Evolutionary conservation across 495 filamentous ascomycete genomes (phyloP).

Genomic region (Tetracladium setigerum): DNA sequence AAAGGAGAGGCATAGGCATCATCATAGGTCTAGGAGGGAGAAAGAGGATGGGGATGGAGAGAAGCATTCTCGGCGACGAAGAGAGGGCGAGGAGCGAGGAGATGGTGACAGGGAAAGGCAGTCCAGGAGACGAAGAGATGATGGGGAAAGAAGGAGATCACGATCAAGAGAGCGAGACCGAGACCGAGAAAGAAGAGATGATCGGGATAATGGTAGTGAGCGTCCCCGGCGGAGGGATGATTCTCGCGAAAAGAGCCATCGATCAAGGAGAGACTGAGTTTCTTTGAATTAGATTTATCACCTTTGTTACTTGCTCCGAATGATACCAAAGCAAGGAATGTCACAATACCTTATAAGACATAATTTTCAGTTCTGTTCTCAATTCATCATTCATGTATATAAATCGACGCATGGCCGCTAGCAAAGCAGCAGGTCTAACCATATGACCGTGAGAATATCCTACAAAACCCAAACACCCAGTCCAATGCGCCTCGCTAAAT

Average conservation of each 20-base stretch:
- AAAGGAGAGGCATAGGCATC: constrained; percentile 51
- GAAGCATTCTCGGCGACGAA: background rate
- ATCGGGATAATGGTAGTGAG: background rate
- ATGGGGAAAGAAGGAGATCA: constrained; percentile 18
- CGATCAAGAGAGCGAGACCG: constrained; percentile 19
- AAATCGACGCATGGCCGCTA: background rate
- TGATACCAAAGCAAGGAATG: no score
- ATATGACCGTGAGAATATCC: background rate
- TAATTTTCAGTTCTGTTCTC: no score
- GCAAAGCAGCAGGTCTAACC: background rate
- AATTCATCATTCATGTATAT: no score
- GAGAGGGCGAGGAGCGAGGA: constrained; percentile 9
- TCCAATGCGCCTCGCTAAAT: constrained; percentile 15
- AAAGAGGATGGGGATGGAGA: constrained; percentile 6
- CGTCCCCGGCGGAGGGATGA: constrained; percentile 2
- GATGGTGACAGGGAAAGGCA: constrained; percentile 12
- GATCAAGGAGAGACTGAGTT: constrained; percentile 17
- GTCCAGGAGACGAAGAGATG: constrained; percentile 17
- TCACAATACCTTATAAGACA: no score
- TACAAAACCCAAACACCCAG: background rate
- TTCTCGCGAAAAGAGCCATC: constrained; percentile 13
- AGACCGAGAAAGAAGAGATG: constrained; percentile 21
- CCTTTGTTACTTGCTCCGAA: no score
- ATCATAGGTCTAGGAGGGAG: constrained; percentile 16
- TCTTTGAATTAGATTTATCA: no score